phyloP scores from a whole-genome alignment of 2,329 filamentous ascomycete genomes.

The Penicillium sp. region DNA sequence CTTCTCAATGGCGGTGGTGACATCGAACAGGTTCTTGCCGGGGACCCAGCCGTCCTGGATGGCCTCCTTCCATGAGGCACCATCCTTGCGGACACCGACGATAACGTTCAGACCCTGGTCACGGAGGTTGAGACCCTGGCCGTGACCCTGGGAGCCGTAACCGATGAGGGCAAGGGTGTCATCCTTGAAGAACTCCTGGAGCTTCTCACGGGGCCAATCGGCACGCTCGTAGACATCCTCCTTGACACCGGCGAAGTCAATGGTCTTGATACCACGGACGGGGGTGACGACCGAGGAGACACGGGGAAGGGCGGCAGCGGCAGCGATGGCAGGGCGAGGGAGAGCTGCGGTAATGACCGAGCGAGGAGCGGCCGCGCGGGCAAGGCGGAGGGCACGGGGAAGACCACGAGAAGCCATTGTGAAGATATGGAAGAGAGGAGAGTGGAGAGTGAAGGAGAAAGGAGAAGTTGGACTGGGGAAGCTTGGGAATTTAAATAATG shows the following conservation, averaged over 20 bases:
- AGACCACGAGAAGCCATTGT: conserved; percentile 52
- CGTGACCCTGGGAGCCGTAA: conserved; percentile 97
- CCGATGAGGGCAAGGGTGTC: conserved; percentile 98
- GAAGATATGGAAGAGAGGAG: conserved; percentile 20
- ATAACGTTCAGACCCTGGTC: conserved; percentile 99
- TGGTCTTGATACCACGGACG: conserved; percentile 87
- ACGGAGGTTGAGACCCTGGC: conserved; percentile 98
- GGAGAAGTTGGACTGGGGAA: conserved; percentile 18
- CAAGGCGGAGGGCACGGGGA: conserved; percentile 60
- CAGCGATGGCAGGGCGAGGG: conserved; percentile 52
- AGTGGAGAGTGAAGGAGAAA: conserved; percentile 14
- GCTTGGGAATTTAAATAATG: conserved; percentile 22
- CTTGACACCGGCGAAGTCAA: conserved; percentile 95
- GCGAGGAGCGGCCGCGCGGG: conserved; percentile 56
- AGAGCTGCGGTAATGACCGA: conserved; percentile 60
- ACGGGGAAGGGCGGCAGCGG: conserved; percentile 41
- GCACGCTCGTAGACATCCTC: conserved; percentile 96
- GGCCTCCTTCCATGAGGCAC: conserved; percentile 97
- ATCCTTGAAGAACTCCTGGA: conserved; percentile 99
- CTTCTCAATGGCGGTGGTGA: conserved; percentile 91
- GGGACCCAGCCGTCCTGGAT: conserved; percentile 95
- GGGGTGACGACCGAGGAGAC: conserved; percentile 46
- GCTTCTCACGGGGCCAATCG: conserved; percentile 98
- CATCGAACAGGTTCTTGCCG: conserved; percentile 98
- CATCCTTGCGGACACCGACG: conserved; percentile 96